Base-by-base conservation (phyloP, 2,329 filamentous ascomycete genomes). In the Plenodomus tracheiphilus region DNA sequence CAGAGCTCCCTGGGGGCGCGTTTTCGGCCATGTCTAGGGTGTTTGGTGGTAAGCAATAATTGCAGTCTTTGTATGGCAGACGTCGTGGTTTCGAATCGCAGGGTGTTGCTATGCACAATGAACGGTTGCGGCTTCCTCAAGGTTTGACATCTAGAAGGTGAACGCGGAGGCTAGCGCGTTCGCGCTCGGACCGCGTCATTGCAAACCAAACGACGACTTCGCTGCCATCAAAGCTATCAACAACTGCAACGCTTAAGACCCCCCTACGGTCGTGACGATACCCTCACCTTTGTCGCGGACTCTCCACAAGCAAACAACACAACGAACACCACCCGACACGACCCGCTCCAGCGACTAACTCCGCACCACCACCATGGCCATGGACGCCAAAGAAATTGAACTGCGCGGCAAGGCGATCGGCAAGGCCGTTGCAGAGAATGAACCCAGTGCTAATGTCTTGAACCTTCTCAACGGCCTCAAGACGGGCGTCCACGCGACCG, bases 371-470 rank as follows among this genome's bases (percentile, higher is more conserved):
- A 42, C 47, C 16, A 61, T 56, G 59, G 72, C 63, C 46, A 91
- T 96, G 87, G 88, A 96, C 65, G 83, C 86, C 66, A 89, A 90
- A 74, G 89, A 93, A 69, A 87, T 97, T 46, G 84, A 87, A 64
- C 77, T 85, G 65, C 86, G 85, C 73, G 85, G 91, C 66, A 88
- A 89, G 75, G 85, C 87, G 68, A 82, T 97, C 66, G 84, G 82
- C 62, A 96, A 96, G 77, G 89, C 90, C 19, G 80, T 89, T 37
- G 78, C 80, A 39, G 84, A 85, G 47, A 89, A 89, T 66, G 89
- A 96, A 65, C 85, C 91, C 4, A 69, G 89, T 20, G 75, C 85
- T 35, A 87, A 84, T 52, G 82, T 96, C 42, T 78, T 95, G 46
- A 79, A 82, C 43, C 80, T 97, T 53, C 79, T 99, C 44, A 85